These are phyloP conservation scores for Nyssa sinensis DNA, from an alignment of 148 eudicot genomes.

Conservation along the genomic window DNA sequence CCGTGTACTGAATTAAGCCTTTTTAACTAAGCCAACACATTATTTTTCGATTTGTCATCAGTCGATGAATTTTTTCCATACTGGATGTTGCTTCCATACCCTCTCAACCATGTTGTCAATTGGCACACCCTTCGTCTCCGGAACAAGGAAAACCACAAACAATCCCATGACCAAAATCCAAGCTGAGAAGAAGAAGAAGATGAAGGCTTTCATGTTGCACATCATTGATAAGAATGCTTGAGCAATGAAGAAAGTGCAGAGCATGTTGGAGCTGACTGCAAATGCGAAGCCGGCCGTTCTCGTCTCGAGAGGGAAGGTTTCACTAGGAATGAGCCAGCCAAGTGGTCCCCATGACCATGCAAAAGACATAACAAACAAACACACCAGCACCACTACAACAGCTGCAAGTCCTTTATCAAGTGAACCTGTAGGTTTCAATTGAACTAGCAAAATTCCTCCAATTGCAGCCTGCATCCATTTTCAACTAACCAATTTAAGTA, in stretches of 20 bases:
- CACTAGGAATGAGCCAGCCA: no score
- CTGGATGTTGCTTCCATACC: conserved; percentile 42
- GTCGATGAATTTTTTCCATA: conserved; percentile 35
- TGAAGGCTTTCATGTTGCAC: conserved; percentile 35
- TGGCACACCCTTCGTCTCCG: conserved; percentile 45
- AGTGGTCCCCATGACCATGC: conserved; percentile 52
- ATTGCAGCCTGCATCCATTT: conserved; percentile 40
- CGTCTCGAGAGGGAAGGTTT: no score
- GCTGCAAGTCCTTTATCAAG: conserved; percentile 31
- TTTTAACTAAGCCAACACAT: background rate
- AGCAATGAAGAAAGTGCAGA: no score
- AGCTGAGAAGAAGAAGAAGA: conserved; percentile 47
- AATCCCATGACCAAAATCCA: conserved; percentile 42
- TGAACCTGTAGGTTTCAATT: conserved; percentile 34
- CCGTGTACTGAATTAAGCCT: no score
- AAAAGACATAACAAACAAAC: conserved; percentile 57
- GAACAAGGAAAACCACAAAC: conserved; percentile 36
- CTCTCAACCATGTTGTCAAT: conserved; percentile 32
- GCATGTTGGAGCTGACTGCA: no score
- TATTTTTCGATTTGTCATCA: no score
- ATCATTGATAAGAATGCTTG: no score
- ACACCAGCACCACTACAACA: conserved; percentile 47
- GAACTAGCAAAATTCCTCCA: conserved; percentile 34
- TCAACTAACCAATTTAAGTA: no score
- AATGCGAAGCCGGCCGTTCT: no score